Evolutionary conservation across 331 rosid species (phyloP).

Genomic region (Erythrophleum ivorense): DNA sequence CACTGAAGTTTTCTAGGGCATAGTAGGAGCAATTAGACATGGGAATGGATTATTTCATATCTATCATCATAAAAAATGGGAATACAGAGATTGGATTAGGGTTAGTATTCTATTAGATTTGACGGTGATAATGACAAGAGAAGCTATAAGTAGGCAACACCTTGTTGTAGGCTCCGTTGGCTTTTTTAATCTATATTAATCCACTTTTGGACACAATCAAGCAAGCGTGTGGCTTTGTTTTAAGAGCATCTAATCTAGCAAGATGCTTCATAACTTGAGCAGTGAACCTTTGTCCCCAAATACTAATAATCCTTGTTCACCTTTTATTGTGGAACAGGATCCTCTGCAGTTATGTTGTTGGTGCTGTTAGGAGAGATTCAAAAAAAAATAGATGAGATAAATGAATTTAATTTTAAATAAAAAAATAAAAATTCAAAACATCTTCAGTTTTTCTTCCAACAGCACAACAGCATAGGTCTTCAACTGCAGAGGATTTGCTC

Average conservation of each 20-base stretch:
- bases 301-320: background rate
- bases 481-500: too few species aligned
- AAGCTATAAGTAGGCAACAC: slow-evolving; percentile 23
- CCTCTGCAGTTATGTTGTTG: too few species aligned
- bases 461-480: too few species aligned
- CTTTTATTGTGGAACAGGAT: too few species aligned
- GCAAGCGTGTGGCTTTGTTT: slow-evolving; percentile 41
- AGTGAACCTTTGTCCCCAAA: background rate
- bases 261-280: background rate
- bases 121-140: slow-evolving; percentile 38
- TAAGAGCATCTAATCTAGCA: slow-evolving; percentile 9
- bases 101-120: slow-evolving; percentile 14
- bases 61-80: slow-evolving; percentile 25
- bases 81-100: slow-evolving; percentile 36
- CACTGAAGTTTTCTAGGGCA: slow-evolving; percentile 39
- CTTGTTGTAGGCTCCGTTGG: slow-evolving; percentile 51
- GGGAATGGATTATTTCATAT: slow-evolving; percentile 16
- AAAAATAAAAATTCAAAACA: too few species aligned
- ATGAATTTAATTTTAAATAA: too few species aligned
- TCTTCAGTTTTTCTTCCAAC: too few species aligned
- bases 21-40: slow-evolving; percentile 31
- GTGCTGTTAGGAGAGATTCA: too few species aligned
- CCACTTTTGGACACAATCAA: slow-evolving; percentile 44
- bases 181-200: slow-evolving; percentile 3
- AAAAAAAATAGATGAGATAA: too few species aligned